Conservation (phyloP, 1,139 yeast genomes). For the Saccharomycopsis hybrid region DNA sequence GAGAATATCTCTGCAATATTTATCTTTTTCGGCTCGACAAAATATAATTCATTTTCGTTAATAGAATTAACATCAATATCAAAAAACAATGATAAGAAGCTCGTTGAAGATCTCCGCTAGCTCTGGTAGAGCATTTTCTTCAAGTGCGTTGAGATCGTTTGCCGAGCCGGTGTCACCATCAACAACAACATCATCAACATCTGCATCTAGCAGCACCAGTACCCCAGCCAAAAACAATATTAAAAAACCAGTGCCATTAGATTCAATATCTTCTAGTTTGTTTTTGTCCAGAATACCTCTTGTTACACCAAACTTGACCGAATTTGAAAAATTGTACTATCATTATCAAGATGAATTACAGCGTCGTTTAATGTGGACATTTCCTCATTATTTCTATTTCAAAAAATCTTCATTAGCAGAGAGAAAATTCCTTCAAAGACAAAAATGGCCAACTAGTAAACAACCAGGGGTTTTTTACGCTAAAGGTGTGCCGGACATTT, state of each 20-base stretch:
- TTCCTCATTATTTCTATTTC: constrained; percentile 89
- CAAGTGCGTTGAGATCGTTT: background rate
- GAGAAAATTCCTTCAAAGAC: constrained; percentile 70
- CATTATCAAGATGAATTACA: constrained; percentile 81
- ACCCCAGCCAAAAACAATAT: too few species aligned
- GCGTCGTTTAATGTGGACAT: constrained; percentile 94
- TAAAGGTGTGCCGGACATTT: constrained; percentile 78
- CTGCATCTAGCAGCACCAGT: background rate
- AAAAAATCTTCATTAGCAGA: constrained; percentile 87
- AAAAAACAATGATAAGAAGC: background rate
- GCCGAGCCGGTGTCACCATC: background rate
- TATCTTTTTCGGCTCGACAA: too few species aligned
- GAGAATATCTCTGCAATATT: too few species aligned
- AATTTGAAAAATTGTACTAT: constrained; percentile 70
- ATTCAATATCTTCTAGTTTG: constrained; percentile 8
- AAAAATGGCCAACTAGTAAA: constrained; percentile 65
- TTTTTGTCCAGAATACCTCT: constrained; percentile 72
- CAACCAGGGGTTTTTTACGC: constrained; percentile 75
- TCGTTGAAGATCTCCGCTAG: background rate
- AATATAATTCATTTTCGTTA: too few species aligned
- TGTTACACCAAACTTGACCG: constrained; percentile 68
- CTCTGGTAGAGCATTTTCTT: constrained; percentile 3
- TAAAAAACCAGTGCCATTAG: background rate
- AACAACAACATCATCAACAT: background rate
- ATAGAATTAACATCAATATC: too few species aligned